Conservation (phyloP, 345 rosid genomes). For the Punica granatum region DNA sequence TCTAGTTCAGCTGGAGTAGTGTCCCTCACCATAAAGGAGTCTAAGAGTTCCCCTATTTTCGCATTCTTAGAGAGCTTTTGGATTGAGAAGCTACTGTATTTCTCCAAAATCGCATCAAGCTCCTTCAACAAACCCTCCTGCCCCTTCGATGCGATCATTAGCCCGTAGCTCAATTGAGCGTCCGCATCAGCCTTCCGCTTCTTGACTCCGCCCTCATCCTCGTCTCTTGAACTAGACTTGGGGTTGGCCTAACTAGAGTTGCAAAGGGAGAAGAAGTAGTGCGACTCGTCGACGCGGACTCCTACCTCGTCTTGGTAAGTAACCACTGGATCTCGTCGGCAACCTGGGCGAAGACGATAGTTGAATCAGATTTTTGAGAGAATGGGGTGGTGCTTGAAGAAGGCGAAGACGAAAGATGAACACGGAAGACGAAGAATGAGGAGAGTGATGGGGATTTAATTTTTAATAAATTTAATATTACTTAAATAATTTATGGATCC, state of each 20-base stretch:
- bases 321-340: slow-evolving; percentile 88
- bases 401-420: background rate
- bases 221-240: slow-evolving; percentile 23
- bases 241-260: slow-evolving; percentile 25
- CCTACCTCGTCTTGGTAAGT: slow-evolving; percentile 55
- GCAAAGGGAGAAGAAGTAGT: slow-evolving; percentile 74
- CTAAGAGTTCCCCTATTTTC: slow-evolving; percentile 38
- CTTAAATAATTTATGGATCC: too few species aligned
- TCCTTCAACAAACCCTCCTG: slow-evolving; percentile 52
- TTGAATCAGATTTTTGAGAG: slow-evolving; percentile 14
- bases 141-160: slow-evolving; percentile 74
- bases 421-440: background rate
- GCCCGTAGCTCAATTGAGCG: slow-evolving; percentile 57
- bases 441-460: too few species aligned
- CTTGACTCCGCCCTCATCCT: slow-evolving; percentile 21
- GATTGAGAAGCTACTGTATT: slow-evolving; percentile 47
- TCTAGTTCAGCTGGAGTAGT: slow-evolving; percentile 54
- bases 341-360: slow-evolving; percentile 59
- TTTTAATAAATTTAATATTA: too few species aligned
- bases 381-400: slow-evolving; percentile 9
- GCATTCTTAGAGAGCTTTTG: slow-evolving; percentile 45
- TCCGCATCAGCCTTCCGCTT: slow-evolving; percentile 10
- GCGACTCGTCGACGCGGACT: slow-evolving; percentile 75
- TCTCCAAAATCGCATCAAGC: slow-evolving; percentile 45
- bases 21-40: slow-evolving; percentile 40